These are phyloP conservation scores for Aspergillus sclerotioniger DNA, from an alignment of 495 filamentous ascomycete species.

Conservation along the genomic window DNA sequence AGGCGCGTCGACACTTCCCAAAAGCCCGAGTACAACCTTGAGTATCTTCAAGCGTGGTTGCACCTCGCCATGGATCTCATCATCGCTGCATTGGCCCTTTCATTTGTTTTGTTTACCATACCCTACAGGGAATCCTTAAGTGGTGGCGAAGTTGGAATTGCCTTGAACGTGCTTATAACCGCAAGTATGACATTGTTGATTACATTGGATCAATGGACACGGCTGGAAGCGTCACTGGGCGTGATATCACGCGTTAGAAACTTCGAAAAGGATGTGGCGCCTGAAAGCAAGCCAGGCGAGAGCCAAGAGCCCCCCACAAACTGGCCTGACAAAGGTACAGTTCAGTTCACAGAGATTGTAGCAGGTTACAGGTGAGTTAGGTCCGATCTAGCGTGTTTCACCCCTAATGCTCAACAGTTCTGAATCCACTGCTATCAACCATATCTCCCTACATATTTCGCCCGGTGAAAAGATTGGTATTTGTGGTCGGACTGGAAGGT, in stretches of 20 bases:
- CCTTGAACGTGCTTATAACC: neutral
- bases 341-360: neutral
- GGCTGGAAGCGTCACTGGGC: neutral
- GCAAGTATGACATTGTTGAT: neutral
- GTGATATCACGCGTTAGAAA: neutral
- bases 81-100: neutral
- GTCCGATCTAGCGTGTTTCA: neutral
- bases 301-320: neutral
- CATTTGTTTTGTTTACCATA: neutral
- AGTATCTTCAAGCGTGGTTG: neutral
- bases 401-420: neutral
- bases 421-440: neutral
- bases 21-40: neutral
- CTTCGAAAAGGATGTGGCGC: neutral
- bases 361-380: neutral
- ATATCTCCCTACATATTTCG: neutral
- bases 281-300: neutral
- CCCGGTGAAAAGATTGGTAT: neutral
- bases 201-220: neutral
- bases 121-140: neutral
- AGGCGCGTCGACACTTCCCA: neutral
- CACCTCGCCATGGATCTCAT: neutral
- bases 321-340: neutral
- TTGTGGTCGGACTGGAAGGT: neutral
- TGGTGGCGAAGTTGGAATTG: neutral